Conservation (phyloP, 305 asterid genomes). For the Fraxinus sp. region DNA sequence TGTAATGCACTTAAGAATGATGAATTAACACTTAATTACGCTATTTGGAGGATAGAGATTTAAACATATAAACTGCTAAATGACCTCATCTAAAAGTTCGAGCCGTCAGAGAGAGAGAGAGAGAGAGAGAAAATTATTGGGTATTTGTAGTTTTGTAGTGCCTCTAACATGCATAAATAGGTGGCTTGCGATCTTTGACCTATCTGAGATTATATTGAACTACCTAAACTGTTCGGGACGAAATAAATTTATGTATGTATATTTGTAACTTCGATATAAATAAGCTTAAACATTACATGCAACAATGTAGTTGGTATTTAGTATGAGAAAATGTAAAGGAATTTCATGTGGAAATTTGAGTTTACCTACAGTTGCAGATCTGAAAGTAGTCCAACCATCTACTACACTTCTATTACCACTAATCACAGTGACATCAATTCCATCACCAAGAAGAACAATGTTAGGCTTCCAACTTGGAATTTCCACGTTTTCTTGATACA, state of each 20-base stretch:
- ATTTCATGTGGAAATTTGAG: background rate
- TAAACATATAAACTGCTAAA: background rate
- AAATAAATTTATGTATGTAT: background rate
- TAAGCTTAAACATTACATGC: background rate
- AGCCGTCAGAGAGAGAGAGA: background rate
- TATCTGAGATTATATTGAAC: background rate
- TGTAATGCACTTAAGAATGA: background rate
- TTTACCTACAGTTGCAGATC: constrained; percentile 90
- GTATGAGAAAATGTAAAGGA: background rate
- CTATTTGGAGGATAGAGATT: background rate
- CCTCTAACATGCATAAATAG: background rate
- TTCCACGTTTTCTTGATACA: constrained; percentile 71
- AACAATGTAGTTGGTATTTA: background rate
- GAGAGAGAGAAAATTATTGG: no score
- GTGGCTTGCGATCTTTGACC: background rate
- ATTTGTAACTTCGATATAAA: background rate
- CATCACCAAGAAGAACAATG: constrained; percentile 79
- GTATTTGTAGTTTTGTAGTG: background rate
- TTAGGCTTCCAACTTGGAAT: constrained; percentile 75
- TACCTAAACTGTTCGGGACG: background rate
- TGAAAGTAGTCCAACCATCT: constrained; percentile 89
- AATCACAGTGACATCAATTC: constrained; percentile 59
- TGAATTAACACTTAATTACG: background rate
- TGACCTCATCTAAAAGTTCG: background rate
- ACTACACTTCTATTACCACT: constrained; percentile 60